These are phyloP conservation scores for Vigna radiata DNA, from an alignment of 306 rosid species.

Conservation along the genomic window DNA sequence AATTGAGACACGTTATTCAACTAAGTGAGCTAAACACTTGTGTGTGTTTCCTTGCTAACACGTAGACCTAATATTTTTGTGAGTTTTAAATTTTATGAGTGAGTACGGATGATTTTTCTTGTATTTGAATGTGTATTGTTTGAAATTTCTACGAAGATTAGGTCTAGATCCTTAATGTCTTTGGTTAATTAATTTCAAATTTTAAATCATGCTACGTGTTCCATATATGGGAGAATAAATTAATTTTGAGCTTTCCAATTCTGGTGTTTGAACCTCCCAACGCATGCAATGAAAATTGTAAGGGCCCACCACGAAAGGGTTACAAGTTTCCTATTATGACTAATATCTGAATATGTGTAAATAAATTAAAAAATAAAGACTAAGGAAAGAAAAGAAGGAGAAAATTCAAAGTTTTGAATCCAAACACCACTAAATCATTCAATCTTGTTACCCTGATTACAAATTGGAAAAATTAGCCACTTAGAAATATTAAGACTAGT, in stretches of 20 bases:
- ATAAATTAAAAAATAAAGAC: neutral
- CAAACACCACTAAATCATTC: conserved; percentile 18
- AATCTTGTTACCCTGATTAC: conserved; percentile 4
- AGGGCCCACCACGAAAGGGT: conserved; percentile 36
- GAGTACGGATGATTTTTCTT: too few species aligned
- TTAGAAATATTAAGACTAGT: too few species aligned
- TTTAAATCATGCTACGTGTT: conserved; percentile 7
- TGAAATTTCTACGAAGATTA: conserved; percentile 30
- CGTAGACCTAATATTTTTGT: neutral
- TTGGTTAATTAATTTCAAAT: neutral
- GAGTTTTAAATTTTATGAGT: neutral
- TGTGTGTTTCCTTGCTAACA: neutral
- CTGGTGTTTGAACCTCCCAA: conserved; percentile 29
- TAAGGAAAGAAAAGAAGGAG: neutral
- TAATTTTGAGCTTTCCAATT: conserved; percentile 43
- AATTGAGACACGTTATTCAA: too few species aligned
- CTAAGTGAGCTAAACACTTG: too few species aligned
- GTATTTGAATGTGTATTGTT: conserved; percentile 16
- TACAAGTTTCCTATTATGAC: conserved; percentile 38
- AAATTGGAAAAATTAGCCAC: neutral
- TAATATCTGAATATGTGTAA: conserved; percentile 22
- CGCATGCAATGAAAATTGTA: conserved; percentile 51
- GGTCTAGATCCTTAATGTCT: neutral
- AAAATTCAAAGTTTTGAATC: conserved; percentile 13
- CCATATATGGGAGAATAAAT: conserved; percentile 19